A percentile compares a stretch with the other conserved stretches of the same genome.
phyloP scores from a whole-genome alignment of 2,329 filamentous ascomycete genomes.

The Botryotinia globosa region DNA sequence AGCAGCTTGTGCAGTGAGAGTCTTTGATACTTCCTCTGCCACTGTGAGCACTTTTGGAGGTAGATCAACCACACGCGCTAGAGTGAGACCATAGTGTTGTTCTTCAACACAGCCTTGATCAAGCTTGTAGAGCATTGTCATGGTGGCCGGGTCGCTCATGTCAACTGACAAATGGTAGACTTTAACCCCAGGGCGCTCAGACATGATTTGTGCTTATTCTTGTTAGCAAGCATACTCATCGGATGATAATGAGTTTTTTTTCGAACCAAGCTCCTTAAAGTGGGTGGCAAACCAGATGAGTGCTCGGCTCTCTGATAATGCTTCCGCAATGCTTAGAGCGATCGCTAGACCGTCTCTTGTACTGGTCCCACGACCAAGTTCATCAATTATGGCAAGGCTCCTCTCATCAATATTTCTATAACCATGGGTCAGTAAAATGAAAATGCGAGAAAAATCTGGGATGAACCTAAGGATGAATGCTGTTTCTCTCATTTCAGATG shows the following conservation, averaged over 20 bases:
- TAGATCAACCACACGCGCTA: conserved; percentile 73
- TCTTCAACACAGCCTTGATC: conserved; percentile 67
- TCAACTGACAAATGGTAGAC: conserved; percentile 79
- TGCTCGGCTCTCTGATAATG: conserved; percentile 73
- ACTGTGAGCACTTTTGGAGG: conserved; percentile 64
- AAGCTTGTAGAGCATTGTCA: conserved; percentile 88
- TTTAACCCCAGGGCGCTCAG: conserved; percentile 72
- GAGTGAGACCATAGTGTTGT: conserved; percentile 77
- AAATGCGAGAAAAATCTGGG: background rate
- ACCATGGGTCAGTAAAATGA: conserved; percentile 6
- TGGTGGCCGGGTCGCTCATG: conserved; percentile 54
- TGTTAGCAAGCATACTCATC: conserved; percentile 14
- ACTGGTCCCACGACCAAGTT: conserved; percentile 87
- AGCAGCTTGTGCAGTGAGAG: conserved; percentile 57
- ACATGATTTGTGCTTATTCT: conserved; percentile 63
- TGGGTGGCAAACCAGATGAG: conserved; percentile 93
- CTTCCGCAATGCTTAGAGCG: conserved; percentile 85
- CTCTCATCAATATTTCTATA: conserved; percentile 68
- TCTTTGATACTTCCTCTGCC: conserved; percentile 64
- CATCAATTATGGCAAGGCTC: conserved; percentile 83
- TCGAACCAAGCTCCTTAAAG: conserved; percentile 69
- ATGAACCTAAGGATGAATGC: conserved; percentile 75
- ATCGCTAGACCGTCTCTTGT: conserved; percentile 86
- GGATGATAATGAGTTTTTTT: background rate
- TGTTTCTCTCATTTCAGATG: conserved; percentile 92